Base-by-base conservation (phyloP, 257 asterid genomes). In the Mitragyna speciosa region DNA sequence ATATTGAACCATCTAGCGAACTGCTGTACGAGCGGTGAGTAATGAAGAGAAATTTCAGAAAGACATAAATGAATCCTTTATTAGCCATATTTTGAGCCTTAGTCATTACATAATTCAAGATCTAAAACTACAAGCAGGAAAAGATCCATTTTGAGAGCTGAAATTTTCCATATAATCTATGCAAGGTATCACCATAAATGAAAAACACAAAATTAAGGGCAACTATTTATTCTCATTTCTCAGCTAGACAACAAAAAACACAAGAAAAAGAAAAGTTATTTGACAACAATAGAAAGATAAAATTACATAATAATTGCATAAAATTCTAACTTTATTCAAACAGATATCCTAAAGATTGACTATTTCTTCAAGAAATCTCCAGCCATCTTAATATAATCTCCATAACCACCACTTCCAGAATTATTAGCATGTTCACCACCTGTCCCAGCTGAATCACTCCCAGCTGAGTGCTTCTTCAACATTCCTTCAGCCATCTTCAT, bases 401-500 rank as follows among this genome's bases (percentile, higher is more conserved):
- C 70, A 51, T 33, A 72, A n/a, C 67, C 36, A 30, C 54, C 78
- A 56, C 28, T 36, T 39, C 45, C 78, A 12, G 76, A 36, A 49
- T 56, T 51, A 66, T 33, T 6, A 12, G 26, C 48, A 41, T 73
- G 61, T 12, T 54, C 54, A 22, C 67, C 83, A 19, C 47, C 49
- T 30, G n/a, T 58, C 28, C 75, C 41, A 2, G 24, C 58, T 1
- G 58, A 52, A 1, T 5, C 36, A 45, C 58, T 47, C 7, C 17
- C 56, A n/a, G 72, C 68, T 36, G 76, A 72, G 36, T 19, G 77
- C 20, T 64, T 64, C 68, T 79, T 67, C 20, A 79, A 9, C 9
- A 71, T 3, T 73, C 82, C 78, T 61, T 79, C 82, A 31, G 82
- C 82, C 82, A 79, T 30, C 49, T 79, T 79, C 2, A 72, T 61